Evolutionary conservation across 129 eudicot species (phyloP).

Genomic region (Artemisia argyi): DNA sequence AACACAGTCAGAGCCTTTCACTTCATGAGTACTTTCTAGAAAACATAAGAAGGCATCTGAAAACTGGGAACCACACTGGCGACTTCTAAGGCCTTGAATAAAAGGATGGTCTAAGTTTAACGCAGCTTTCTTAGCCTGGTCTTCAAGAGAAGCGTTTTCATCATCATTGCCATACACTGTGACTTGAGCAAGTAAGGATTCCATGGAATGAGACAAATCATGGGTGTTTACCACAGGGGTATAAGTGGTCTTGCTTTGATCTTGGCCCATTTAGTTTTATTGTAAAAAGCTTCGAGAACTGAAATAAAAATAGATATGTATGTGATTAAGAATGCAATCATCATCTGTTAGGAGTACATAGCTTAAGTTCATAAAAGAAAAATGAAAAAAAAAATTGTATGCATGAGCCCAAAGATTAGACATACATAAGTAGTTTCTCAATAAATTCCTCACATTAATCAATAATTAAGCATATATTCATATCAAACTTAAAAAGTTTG

Average conservation of each 20-base stretch:
- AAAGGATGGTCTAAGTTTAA: slow-evolving; percentile 90
- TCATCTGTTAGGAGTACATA: background rate
- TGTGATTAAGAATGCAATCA: background rate
- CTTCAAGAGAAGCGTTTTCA: slow-evolving; percentile 60
- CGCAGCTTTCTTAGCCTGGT: slow-evolving; percentile 76
- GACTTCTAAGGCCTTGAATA: slow-evolving; percentile 69
- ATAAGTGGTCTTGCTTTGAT: slow-evolving; percentile 34
- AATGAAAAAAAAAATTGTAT: slow-evolving; percentile 34
- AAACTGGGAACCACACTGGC: slow-evolving; percentile 90
- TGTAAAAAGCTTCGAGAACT: background rate
- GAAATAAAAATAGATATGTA: background rate
- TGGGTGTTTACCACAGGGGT: slow-evolving; percentile 2
- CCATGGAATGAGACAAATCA: slow-evolving; percentile 43
- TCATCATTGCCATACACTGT: slow-evolving; percentile 66
- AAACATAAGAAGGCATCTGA: slow-evolving; percentile 87
- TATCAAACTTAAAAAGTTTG: background rate
- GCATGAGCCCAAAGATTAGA: too few species aligned
- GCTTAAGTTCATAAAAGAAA: slow-evolving; percentile 35
- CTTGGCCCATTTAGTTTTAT: slow-evolving; percentile 51
- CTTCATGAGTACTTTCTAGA: slow-evolving; percentile 85
- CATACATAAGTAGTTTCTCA: too few species aligned
- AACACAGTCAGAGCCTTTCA: slow-evolving; percentile 96
- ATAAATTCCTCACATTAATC: background rate
- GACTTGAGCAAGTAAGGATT: slow-evolving; percentile 74
- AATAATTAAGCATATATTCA: background rate